phyloP scores from a whole-genome alignment of 768 basidiomycete genomes.

The Russula brevipes region DNA sequence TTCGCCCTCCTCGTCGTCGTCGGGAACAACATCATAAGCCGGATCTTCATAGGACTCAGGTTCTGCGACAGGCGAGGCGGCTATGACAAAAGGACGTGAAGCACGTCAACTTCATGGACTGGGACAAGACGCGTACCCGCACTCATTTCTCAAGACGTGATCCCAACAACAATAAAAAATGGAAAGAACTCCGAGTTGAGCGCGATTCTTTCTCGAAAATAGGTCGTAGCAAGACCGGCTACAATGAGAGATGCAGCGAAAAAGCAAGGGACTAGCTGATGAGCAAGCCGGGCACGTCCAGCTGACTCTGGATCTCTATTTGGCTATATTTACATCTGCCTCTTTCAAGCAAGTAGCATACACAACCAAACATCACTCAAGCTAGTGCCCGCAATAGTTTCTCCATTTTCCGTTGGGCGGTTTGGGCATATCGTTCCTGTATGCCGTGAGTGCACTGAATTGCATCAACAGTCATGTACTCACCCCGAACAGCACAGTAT shows the following conservation, averaged over 20 bases:
- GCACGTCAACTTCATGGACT: slow-evolving; percentile 7
- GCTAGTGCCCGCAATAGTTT: slow-evolving; percentile 37
- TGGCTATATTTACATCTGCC: slow-evolving; percentile 11
- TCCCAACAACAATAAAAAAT: slow-evolving; percentile 25
- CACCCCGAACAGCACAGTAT: slow-evolving; percentile 74
- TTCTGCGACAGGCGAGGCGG: slow-evolving; percentile 21
- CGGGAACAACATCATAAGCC: slow-evolving; percentile 45
- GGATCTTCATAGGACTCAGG: slow-evolving; percentile 48
- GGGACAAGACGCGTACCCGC: slow-evolving; percentile 24
- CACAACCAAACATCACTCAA: slow-evolving; percentile 9
- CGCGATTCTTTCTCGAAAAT: neutral
- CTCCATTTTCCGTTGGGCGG: slow-evolving; percentile 47
- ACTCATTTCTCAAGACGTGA: slow-evolving; percentile 20
- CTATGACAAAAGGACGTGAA: slow-evolving; percentile 22
- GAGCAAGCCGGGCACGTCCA: neutral
- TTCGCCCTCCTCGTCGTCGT: slow-evolving; percentile 57
- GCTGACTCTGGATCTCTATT: neutral
- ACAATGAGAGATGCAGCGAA: no score
- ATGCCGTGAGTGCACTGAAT: neutral
- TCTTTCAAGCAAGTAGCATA: neutral
- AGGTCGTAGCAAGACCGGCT: neutral
- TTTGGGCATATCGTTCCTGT: slow-evolving; percentile 48
- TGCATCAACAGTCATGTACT: slow-evolving; percentile 29
- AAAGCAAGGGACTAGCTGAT: neutral
- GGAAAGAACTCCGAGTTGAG: neutral